Evolutionary conservation across 257 asterid genomes (phyloP).

Genomic region (Lithospermum erythrorhizon): DNA sequence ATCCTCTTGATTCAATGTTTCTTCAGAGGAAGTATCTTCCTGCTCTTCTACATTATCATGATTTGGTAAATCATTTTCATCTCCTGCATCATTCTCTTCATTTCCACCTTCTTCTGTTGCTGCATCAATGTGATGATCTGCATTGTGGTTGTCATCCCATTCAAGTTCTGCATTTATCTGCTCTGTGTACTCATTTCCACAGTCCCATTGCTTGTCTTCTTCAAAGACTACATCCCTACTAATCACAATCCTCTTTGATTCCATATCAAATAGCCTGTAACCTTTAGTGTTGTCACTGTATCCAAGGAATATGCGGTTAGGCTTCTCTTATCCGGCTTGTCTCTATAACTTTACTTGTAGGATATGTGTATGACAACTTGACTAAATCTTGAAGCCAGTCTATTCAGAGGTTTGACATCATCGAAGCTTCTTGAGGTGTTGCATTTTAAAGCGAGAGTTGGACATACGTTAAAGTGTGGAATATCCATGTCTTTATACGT

Average conservation of each 20-base stretch:
- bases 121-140: background rate
- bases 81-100: background rate
- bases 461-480: too few relatives aligned
- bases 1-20: background rate
- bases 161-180: too few relatives aligned
- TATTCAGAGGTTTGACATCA: background rate
- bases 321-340: background rate
- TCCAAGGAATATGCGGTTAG: background rate
- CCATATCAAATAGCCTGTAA: background rate
- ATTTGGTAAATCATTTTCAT: background rate
- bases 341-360: background rate
- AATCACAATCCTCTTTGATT: background rate
- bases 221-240: background rate
- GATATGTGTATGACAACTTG: background rate
- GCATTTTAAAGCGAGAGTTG: background rate
- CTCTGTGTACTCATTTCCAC: background rate
- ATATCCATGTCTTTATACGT: too few relatives aligned
- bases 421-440: slow-evolving; percentile 6
- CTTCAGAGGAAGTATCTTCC: background rate
- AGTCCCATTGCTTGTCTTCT: background rate
- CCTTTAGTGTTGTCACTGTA: background rate
- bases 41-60: background rate
- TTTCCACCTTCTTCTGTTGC: background rate
- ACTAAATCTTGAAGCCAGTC: background rate
- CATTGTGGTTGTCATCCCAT: too few relatives aligned